These are phyloP conservation scores for Senna tora DNA, from an alignment of 306 rosid genomes.

Conservation along the genomic window DNA sequence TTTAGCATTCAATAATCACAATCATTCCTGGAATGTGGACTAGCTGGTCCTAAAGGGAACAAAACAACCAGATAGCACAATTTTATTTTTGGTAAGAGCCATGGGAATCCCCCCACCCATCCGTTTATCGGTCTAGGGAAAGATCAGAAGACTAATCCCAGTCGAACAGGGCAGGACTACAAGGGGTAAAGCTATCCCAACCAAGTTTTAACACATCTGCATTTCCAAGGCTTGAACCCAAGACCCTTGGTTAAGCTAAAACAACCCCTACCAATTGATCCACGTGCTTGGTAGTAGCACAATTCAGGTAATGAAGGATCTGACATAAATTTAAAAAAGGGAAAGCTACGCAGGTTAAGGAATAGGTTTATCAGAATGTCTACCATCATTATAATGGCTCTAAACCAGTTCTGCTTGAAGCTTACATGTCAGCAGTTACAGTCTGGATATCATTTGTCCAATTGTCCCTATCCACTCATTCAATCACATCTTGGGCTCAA, in stretches of 20 bases:
- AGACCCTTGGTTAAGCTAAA: too few species aligned
- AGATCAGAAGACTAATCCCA: too few species aligned
- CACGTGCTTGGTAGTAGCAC: too few species aligned
- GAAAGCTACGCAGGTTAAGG: background rate
- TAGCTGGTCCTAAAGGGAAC: background rate
- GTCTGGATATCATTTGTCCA: background rate
- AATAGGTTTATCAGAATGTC: conserved; percentile 9
- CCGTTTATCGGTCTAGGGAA: too few species aligned
- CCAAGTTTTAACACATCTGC: too few species aligned
- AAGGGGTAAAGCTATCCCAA: too few species aligned
- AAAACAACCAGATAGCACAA: conserved; percentile 15
- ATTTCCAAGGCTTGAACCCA: too few species aligned
- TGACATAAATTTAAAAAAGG: background rate
- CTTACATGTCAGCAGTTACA: background rate
- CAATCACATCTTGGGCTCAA: conserved; percentile 10
- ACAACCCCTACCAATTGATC: too few species aligned
- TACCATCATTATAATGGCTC: background rate
- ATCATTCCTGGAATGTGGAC: conserved; percentile 7
- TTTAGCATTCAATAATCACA: conserved; percentile 10
- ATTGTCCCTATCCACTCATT: conserved; percentile 10
- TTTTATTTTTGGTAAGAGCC: too few species aligned
- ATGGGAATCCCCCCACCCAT: too few species aligned
- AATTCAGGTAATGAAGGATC: conserved; percentile 6
- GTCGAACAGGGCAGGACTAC: too few species aligned
- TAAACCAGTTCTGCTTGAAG: conserved; percentile 7